Evolutionary conservation across 305 asterid genomes (phyloP).

Genomic region (Nicotiana rustica): DNA sequence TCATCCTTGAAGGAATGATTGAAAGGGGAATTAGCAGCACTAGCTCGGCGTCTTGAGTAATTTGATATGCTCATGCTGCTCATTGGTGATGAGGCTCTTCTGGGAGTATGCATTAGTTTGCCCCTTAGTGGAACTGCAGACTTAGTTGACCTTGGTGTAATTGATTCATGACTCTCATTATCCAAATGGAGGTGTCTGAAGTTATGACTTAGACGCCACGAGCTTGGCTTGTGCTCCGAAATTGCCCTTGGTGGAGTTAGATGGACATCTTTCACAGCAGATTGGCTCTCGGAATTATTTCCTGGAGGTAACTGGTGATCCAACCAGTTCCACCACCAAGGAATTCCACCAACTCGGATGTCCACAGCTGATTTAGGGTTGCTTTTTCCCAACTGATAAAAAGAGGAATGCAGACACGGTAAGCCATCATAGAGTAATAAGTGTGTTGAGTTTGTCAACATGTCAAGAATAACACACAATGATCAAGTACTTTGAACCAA

Average conservation of each 20-base stretch:
- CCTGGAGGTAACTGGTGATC: slow-evolving; percentile 66
- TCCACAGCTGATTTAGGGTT: slow-evolving; percentile 52
- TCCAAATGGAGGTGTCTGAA: slow-evolving; percentile 43
- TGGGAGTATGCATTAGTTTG: slow-evolving; percentile 65
- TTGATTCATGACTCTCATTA: slow-evolving; percentile 58
- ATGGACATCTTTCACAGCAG: slow-evolving; percentile 45
- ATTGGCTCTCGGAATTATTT: slow-evolving; percentile 53
- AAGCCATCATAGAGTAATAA: background rate
- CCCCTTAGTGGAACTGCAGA: slow-evolving; percentile 62
- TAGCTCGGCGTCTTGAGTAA: slow-evolving; percentile 51
- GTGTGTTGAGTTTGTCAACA: background rate
- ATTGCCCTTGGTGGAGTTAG: slow-evolving; percentile 63
- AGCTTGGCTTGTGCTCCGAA: slow-evolving; percentile 66
- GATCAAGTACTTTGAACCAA: background rate
- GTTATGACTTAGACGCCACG: slow-evolving; percentile 49
- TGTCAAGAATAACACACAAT: slow-evolving; percentile 5
- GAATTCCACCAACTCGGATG: slow-evolving; percentile 63
- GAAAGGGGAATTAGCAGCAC: slow-evolving; percentile 52
- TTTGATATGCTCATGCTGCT: slow-evolving; percentile 43
- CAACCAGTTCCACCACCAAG: slow-evolving; percentile 99
- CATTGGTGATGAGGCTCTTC: slow-evolving; percentile 56
- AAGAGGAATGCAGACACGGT: slow-evolving; percentile 3
- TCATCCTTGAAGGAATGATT: slow-evolving; percentile 62
- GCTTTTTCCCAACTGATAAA: slow-evolving; percentile 63
- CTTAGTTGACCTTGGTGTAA: slow-evolving; percentile 76